Evolutionary conservation across 139 green algal genomes (phyloP), one percentile per base, ranked within the genome.

Genomic region (Auxenochlorella pyrenoidosa): DNA sequence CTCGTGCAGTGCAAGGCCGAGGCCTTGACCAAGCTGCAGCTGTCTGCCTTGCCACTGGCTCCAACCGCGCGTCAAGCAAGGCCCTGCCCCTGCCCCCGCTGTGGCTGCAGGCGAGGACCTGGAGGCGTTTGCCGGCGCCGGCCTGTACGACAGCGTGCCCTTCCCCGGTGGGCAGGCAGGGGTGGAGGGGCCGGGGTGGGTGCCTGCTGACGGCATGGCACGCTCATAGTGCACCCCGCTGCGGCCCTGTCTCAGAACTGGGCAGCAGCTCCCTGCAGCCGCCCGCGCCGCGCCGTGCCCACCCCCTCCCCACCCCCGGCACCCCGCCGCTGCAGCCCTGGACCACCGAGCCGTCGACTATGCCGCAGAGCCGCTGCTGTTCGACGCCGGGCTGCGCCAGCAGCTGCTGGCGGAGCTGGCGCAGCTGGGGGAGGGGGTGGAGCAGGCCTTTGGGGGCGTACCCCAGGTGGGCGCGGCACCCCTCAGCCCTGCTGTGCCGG

Each of bases 91-190:
- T 66, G 36, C 43, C 28, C 43, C 70, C 32, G 21, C 32, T 43
- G 41, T 41, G n/a, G 12, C 26, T 44, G 34, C 83, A 87, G 83
- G 95, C 19, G 97, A 99, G 90, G 97, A 99, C 90, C 92, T 99
- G 34, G 96, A 98, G 90, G 97, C 96, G 15, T 99, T 98, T 88
- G 96, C 96, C 54, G 97, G 97, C 40, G 97, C 97, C 28, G 97
- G 97, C 26, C 93, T 98, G 88, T 98, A 98, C 82, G 96, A 98
- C 89, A 95, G 90, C 78, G 88, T 96, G 8, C 92, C 95, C 6
- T 86, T 95, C 21, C 80, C 80, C 43, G 80, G 80, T 75, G 26
- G 19, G 78, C 16, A 16, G 24, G 24, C 60, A 8, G 24, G 60
- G 60, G 24, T 68, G 10, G 5, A n/a, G n/a, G n/a, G n/a, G n/a